phyloP scores from a whole-genome alignment of 306 rosid genomes.

The Vigna reflexopilosa region DNA sequence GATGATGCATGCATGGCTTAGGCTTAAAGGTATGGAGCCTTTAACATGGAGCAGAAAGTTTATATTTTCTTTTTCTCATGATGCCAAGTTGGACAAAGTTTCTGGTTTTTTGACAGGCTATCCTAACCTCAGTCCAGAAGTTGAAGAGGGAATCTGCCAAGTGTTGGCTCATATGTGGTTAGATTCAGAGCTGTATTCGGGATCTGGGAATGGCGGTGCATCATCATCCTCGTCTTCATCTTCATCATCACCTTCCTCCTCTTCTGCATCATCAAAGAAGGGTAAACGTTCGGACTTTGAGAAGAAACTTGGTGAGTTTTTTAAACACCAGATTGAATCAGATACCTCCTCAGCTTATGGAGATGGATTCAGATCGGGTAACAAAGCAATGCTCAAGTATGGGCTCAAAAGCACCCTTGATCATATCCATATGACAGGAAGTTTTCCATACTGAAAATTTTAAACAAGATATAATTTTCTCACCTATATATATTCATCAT shows the following conservation, averaged over 20 bases:
- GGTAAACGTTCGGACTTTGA: constrained; percentile 86
- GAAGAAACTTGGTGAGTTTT: constrained; percentile 88
- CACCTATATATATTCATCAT: constrained; percentile 34
- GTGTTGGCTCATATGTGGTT: constrained; percentile 98
- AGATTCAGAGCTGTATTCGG: constrained; percentile 81
- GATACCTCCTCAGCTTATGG: constrained; percentile 95
- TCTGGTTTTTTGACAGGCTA: constrained; percentile 67
- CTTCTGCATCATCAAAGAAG: constrained; percentile 71
- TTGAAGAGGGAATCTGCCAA: constrained; percentile 99
- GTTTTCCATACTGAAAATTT: constrained; percentile 64
- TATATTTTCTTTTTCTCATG: constrained; percentile 35
- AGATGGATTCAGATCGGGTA: constrained; percentile 84
- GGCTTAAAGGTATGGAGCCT: constrained; percentile 80
- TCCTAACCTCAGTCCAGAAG: constrained; percentile 86
- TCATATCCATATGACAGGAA: constrained; percentile 85
- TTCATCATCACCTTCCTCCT: constrained; percentile 55
- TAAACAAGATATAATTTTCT: constrained; percentile 31
- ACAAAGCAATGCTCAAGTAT: constrained; percentile 68
- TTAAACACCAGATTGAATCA: constrained; percentile 90
- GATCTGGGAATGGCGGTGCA: constrained; percentile 52
- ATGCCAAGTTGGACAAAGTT: constrained; percentile 28
- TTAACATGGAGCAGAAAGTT: constrained; percentile 1
- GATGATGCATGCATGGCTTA: constrained; percentile 99
- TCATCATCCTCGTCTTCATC: constrained; percentile 54
- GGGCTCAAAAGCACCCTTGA: constrained; percentile 91